Evolutionary conservation across 768 basidiomycete genomes (phyloP).

Genomic region (Cubamyces sp.): DNA sequence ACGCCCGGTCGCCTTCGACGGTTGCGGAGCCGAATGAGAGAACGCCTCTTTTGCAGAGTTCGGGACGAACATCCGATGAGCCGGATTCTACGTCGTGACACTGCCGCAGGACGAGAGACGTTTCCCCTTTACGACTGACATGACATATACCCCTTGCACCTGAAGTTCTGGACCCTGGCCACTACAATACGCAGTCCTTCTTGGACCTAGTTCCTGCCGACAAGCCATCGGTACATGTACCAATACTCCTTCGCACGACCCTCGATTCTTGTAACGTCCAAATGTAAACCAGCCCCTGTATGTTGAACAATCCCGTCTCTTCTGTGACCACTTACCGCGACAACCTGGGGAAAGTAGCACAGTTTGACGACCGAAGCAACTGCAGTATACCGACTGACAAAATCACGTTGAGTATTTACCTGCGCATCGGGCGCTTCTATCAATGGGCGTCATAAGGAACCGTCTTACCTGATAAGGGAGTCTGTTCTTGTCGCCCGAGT

Average conservation of each 20-base stretch:
- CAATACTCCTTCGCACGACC: not conserved
- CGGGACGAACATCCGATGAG: slow-evolving; percentile 8
- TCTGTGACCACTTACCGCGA: too few relatives aligned
- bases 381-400: too few relatives aligned
- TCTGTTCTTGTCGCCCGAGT: slow-evolving; percentile 17
- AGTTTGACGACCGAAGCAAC: not conserved
- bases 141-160: slow-evolving; percentile 16
- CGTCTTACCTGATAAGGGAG: slow-evolving; percentile 12
- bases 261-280: not conserved
- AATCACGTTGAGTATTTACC: not conserved
- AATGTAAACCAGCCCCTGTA: slow-evolving; percentile 6
- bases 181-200: slow-evolving; percentile 4
- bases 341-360: not conserved
- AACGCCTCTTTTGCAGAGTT: slow-evolving; percentile 16
- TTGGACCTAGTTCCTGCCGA: not conserved
- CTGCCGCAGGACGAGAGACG: not conserved
- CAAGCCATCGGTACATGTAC: not conserved
- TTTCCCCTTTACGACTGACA: not conserved
- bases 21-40: slow-evolving; percentile 6
- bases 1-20: not conserved
- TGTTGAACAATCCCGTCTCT: not conserved
- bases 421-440: not conserved
- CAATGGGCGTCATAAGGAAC: not conserved
- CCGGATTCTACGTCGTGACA: not conserved
- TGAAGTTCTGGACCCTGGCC: not conserved